Evolutionary conservation across 768 basidiomycete species (phyloP), one percentile per base, ranked within the genome.

Genomic region (Pulveroboletus sp.): DNA sequence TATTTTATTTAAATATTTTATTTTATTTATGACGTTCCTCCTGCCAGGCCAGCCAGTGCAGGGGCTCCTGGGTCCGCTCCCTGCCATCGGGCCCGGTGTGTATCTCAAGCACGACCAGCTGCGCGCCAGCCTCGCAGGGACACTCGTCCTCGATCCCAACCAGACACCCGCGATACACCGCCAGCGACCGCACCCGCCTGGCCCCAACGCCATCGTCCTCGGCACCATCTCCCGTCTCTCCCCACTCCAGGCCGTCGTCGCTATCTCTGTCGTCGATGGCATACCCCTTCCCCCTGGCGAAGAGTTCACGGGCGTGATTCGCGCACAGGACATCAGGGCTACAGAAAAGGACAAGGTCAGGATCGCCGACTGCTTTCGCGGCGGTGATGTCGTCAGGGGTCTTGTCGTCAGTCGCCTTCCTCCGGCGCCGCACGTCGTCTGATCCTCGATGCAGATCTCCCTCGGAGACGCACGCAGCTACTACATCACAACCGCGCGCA

Each of bases 311-410:
- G 93, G 93, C 5, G 85, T 95, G 18, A 89, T 96, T 56, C 83
- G 93, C 31, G 74, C 77, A 6, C 91, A 94, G 67, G 93, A 96
- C 67, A 83, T 96, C 18, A 73, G 93, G 47, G 86, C 88, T 11
- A 93, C 92, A 2, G 92, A 93, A 62, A 93, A 89, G 59, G 91
- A 93, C 71, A 83, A 82, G 59, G 80, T 94, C 51, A 92, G 88
- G 70, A 88, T 94, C 52, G 82, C 84, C 30, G 89, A 93, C 58
- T 95, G 91, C 61, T 96, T 95, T 67, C 78, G 93, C 24, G 89
- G 90, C 0, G 92, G 93, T 12, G 93, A 96, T 63, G 88, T 94
- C 43, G 86, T 96, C 30, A 81, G 85, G 51, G 91, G 89, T 12
- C 64, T 87, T 35, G 91, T 95, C 60, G 93, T 93, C 65, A 65